A percentile compares a stretch with the other conserved stretches of the same genome.
phyloP scores from a whole-genome alignment of 2,329 filamentous ascomycete genomes.

The Paracorniculantispora psalliotae region DNA sequence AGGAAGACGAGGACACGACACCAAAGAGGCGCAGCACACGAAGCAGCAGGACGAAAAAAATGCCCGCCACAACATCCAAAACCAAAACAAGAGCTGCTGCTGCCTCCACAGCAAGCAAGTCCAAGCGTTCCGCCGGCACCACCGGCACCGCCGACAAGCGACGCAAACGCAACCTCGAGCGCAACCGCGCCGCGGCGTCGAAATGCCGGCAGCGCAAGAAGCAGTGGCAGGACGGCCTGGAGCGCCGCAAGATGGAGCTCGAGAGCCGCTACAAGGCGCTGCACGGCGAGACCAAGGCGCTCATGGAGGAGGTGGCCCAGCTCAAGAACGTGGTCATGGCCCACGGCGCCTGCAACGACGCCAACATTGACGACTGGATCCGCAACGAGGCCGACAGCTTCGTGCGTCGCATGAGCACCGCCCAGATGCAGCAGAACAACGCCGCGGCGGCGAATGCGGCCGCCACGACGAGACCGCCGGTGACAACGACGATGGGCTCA shows the following conservation, averaged over 20 bases:
- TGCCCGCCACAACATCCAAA: slow-evolving; percentile 17
- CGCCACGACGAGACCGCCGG: background rate
- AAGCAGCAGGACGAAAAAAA: slow-evolving; percentile 1
- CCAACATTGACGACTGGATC: slow-evolving; percentile 50
- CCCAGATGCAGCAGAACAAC: slow-evolving; percentile 15
- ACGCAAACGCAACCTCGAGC: slow-evolving; percentile 53
- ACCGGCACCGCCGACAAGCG: slow-evolving; percentile 26
- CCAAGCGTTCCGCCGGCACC: background rate
- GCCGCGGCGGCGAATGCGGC: no score
- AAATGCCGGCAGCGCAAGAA: slow-evolving; percentile 69
- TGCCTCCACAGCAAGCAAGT: background rate
- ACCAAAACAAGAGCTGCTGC: background rate
- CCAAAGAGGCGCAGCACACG: background rate
- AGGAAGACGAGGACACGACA: background rate
- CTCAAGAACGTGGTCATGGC: slow-evolving; percentile 49
- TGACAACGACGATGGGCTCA: background rate
- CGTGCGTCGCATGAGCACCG: slow-evolving; percentile 28
- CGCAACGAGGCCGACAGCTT: slow-evolving; percentile 47
- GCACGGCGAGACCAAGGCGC: slow-evolving; percentile 36
- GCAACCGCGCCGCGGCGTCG: slow-evolving; percentile 67
- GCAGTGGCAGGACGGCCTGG: slow-evolving; percentile 45
- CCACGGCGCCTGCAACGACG: slow-evolving; percentile 48
- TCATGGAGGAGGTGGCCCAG: slow-evolving; percentile 40
- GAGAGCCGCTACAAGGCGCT: slow-evolving; percentile 41
- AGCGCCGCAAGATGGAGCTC: slow-evolving; percentile 39